These are phyloP conservation scores for Penicillium aurantiogriseum DNA, from an alignment of 2,329 filamentous ascomycete species.

Conservation along the genomic window DNA sequence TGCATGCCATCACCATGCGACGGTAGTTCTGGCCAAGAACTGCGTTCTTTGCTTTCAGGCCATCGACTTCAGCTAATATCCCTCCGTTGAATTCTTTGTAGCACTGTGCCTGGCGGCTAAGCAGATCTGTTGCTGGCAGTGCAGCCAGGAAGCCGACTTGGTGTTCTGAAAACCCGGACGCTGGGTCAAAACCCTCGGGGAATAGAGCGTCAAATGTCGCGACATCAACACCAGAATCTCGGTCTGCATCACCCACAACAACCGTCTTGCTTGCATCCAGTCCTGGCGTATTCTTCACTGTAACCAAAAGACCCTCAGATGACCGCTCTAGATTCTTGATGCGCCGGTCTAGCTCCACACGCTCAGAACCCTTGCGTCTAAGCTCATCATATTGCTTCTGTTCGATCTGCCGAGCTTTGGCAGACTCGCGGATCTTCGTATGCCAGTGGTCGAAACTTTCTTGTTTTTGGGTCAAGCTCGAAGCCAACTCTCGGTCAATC, in stretches of 20 bases:
- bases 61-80: constrained; percentile 65
- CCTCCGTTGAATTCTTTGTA: constrained; percentile 67
- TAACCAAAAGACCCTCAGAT: constrained; percentile 65
- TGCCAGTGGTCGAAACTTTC: constrained; percentile 79
- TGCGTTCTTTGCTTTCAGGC: constrained; percentile 73
- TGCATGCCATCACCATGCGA: constrained; percentile 83
- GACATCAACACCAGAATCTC: constrained; percentile 39
- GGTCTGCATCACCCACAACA: constrained; percentile 50
- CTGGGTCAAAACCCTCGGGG: constrained; percentile 42
- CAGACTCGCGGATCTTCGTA: constrained; percentile 74
- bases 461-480: constrained; percentile 80
- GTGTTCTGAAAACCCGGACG: constrained; percentile 40
- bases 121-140: constrained; percentile 59
- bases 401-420: constrained; percentile 73
- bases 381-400: constrained; percentile 70
- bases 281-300: constrained; percentile 49
- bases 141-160: constrained; percentile 47
- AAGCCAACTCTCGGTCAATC: constrained; percentile 74
- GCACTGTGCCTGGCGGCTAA: constrained; percentile 68
- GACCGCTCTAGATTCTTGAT: constrained; percentile 76
- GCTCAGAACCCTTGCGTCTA: constrained; percentile 62
- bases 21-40: constrained; percentile 87
- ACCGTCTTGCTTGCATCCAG: constrained; percentile 48
- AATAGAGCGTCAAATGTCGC: constrained; percentile 39
- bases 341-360: constrained; percentile 65